Evolutionary conservation across 2,329 filamentous ascomycete species (phyloP).

Genomic region (Fusarium concolor): DNA sequence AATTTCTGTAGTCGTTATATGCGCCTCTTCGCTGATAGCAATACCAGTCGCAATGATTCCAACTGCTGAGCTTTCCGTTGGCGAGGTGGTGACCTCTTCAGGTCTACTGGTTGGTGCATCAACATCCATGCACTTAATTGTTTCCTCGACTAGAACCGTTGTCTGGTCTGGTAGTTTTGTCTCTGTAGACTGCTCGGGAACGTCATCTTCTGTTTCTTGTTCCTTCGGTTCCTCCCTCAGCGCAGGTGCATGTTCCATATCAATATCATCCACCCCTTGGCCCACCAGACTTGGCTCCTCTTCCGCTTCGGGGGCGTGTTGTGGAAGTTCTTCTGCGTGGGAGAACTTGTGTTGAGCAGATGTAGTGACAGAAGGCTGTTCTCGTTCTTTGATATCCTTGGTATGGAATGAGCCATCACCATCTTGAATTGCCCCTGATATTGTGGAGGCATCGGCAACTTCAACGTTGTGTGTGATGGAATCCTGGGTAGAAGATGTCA

Average conservation of each 20-base stretch:
- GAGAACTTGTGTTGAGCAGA: not conserved
- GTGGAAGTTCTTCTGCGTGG: not conserved
- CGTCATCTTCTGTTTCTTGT: not conserved
- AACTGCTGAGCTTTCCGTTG: constrained; percentile 3
- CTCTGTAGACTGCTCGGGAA: not conserved
- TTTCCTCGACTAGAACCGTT: constrained; percentile 3
- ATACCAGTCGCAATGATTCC: constrained; percentile 24
- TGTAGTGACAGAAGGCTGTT: constrained; percentile 1
- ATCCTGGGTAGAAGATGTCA: not conserved
- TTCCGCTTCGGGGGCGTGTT: not conserved
- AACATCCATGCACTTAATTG: constrained; percentile 41
- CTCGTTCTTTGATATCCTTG: constrained; percentile 1
- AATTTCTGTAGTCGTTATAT: constrained; percentile 12
- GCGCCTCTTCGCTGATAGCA: constrained; percentile 17
- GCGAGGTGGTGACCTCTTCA: not conserved
- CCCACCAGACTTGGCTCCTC: not conserved
- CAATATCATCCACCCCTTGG: constrained; percentile 17
- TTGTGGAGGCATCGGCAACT: not conserved
- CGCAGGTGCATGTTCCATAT: constrained; percentile 7
- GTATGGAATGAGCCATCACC: not conserved
- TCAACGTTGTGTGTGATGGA: constrained; percentile 20
- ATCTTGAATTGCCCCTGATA: not conserved
- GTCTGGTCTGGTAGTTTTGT: not conserved
- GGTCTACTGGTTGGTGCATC: constrained; percentile 20
- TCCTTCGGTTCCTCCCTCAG: constrained; percentile 2